A percentile compares a stretch with the other conserved stretches of the same genome.
phyloP scores from a whole-genome alignment of 371 early-diverging fungal species.

The Mortierella sp. region DNA sequence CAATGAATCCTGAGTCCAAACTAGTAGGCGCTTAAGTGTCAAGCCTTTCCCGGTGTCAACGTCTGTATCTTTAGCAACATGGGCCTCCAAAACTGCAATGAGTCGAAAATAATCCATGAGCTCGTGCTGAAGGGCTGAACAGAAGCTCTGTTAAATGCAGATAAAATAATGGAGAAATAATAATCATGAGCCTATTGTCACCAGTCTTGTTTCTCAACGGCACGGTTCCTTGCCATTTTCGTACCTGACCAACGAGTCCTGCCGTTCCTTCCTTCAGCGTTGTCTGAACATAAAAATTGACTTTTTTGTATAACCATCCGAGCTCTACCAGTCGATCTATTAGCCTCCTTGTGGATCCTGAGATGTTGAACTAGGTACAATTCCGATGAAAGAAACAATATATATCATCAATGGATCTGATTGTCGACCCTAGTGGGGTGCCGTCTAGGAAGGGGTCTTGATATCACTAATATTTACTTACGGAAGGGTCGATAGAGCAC shows the following conservation, averaged over 20 bases:
- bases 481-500: constrained; percentile 65
- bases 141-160: constrained; percentile 81
- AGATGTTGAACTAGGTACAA: constrained; percentile 65
- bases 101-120: constrained; percentile 84
- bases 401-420: no score
- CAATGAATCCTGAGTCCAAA: constrained; percentile 87
- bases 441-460: no score
- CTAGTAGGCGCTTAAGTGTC: constrained; percentile 84
- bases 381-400: no score
- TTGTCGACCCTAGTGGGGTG: no score
- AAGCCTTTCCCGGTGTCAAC: constrained; percentile 61
- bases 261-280: constrained; percentile 58
- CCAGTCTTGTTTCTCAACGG: background rate
- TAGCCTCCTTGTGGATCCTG: constrained; percentile 68
- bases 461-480: constrained; percentile 29
- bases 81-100: constrained; percentile 87
- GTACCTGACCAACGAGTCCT: constrained; percentile 75
- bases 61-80: constrained; percentile 65
- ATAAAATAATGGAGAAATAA: no score
- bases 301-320: constrained; percentile 76
- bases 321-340: constrained; percentile 71
- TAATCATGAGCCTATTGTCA: no score
- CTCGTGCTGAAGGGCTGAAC: constrained; percentile 82
- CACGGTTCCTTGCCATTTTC: background rate
- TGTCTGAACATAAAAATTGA: constrained; percentile 61